Conservation (phyloP, 108 stramenopile species). For the Skeletonema tropicum region DNA sequence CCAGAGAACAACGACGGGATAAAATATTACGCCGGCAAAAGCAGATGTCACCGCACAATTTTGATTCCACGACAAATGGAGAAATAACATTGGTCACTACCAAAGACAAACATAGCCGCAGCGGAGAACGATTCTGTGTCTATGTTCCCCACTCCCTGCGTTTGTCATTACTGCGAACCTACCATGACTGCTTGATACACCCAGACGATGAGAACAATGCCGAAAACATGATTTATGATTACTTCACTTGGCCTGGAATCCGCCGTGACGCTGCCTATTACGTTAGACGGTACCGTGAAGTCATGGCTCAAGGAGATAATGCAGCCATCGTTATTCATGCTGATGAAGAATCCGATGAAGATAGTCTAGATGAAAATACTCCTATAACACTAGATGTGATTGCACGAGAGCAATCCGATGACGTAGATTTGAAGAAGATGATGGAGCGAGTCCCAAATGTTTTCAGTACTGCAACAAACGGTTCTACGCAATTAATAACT, state of each 20-base stretch:
- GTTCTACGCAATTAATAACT: slow-evolving; percentile 26
- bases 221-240: slow-evolving; percentile 35
- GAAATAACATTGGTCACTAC: slow-evolving; percentile 23
- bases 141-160: slow-evolving; percentile 28
- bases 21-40: not conserved
- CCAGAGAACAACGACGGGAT: slow-evolving; percentile 31
- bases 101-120: slow-evolving; percentile 4
- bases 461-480: slow-evolving; percentile 40
- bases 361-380: slow-evolving; percentile 11
- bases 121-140: slow-evolving; percentile 9
- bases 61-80: slow-evolving; percentile 33
- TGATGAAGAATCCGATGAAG: slow-evolving; percentile 17
- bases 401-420: slow-evolving; percentile 24
- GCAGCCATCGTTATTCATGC: slow-evolving; percentile 19
- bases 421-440: slow-evolving; percentile 18
- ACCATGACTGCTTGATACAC: slow-evolving; percentile 34
- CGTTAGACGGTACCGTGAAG: slow-evolving; percentile 18
- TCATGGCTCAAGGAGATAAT: slow-evolving; percentile 24
- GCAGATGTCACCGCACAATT: slow-evolving; percentile 9
- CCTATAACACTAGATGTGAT: slow-evolving; percentile 43
- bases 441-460: slow-evolving; percentile 28
- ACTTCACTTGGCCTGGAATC: slow-evolving; percentile 31
- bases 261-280: slow-evolving; percentile 25
- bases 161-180: slow-evolving; percentile 23
- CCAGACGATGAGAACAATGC: slow-evolving; percentile 30